Conservation (phyloP, 305 asterid species). For the Fraxinus floribunda region DNA sequence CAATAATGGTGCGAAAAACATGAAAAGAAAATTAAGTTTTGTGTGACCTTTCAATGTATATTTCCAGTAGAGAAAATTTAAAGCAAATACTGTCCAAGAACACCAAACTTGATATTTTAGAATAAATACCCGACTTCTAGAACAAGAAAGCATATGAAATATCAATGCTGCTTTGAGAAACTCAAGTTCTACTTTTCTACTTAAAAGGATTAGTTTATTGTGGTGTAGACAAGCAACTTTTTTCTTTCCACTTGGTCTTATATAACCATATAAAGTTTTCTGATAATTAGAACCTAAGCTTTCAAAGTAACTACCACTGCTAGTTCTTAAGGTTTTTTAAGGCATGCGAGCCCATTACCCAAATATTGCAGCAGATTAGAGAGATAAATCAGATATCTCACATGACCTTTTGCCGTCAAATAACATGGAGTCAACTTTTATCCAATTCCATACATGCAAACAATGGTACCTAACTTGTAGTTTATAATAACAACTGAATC, state of each 20-base stretch:
- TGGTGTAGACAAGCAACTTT: not conserved
- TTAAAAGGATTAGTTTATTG: not conserved
- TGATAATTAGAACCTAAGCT: not conserved
- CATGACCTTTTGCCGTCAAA: not conserved
- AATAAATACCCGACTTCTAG: no score
- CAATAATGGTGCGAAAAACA: not conserved
- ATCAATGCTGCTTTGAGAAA: no score
- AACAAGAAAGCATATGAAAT: no score
- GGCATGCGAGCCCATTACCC: not conserved
- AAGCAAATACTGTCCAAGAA: slow-evolving; percentile 1
- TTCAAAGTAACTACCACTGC: not conserved
- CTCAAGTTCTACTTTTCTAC: not conserved
- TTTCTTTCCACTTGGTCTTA: not conserved
- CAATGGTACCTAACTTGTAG: not conserved
- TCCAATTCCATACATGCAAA: not conserved
- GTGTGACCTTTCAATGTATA: not conserved
- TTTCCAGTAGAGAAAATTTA: not conserved
- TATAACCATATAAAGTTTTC: not conserved
- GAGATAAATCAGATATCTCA: not conserved
- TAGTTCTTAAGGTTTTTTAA: not conserved
- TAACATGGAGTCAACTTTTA: not conserved
- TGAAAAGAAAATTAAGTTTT: not conserved
- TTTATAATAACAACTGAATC: not conserved
- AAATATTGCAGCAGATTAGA: no score
- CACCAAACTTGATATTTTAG: not conserved